Percentiles rank a stretch among this genome's conserved stretches.
These are phyloP conservation scores for Cylindrotheca closterium DNA, from an alignment of 108 stramenopile genomes.

Conservation along the genomic window DNA sequence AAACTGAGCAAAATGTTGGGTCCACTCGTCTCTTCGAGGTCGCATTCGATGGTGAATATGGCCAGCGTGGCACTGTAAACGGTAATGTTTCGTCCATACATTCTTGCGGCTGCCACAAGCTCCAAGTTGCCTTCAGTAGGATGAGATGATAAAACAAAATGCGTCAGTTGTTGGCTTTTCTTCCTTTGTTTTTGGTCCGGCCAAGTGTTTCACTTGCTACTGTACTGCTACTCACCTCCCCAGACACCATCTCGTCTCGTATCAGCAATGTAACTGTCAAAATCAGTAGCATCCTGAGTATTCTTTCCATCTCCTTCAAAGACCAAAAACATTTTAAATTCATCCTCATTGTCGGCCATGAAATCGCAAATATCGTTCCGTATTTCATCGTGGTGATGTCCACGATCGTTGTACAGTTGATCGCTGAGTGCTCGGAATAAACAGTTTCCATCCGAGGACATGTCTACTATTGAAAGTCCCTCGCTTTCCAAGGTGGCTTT, in stretches of 20 bases:
- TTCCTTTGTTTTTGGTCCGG: too few relatives aligned
- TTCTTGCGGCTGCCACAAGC: conserved; percentile 71
- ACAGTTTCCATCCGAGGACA: conserved; percentile 81
- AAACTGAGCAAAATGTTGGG: conserved; percentile 65
- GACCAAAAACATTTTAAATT: conserved; percentile 69
- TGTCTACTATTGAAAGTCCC: conserved; percentile 49
- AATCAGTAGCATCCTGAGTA: conserved; percentile 65
- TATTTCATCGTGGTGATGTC: conserved; percentile 47
- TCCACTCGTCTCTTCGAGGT: conserved; percentile 30
- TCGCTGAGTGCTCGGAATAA: conserved; percentile 84
- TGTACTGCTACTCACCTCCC: conserved; percentile 41
- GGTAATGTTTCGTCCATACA: conserved; percentile 53
- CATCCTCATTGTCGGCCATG: conserved; percentile 56
- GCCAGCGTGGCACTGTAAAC: conserved; percentile 63
- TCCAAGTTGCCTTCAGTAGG: conserved; percentile 80
- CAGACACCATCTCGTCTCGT: conserved; percentile 80
- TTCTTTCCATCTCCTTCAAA: conserved; percentile 58
- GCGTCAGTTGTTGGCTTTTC: too few relatives aligned
- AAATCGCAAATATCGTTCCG: conserved; percentile 70
- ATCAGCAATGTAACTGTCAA: conserved; percentile 59
- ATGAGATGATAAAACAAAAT: too few relatives aligned
- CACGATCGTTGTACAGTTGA: conserved; percentile 68
- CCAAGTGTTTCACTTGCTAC: too few relatives aligned
- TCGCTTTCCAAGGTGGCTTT: conserved; percentile 3
- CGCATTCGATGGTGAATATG: conserved; percentile 63